Evolutionary conservation across 2,329 filamentous ascomycete genomes (phyloP), one percentile per base, ranked within the genome.

Genomic region (Fusarium marasasianum): DNA sequence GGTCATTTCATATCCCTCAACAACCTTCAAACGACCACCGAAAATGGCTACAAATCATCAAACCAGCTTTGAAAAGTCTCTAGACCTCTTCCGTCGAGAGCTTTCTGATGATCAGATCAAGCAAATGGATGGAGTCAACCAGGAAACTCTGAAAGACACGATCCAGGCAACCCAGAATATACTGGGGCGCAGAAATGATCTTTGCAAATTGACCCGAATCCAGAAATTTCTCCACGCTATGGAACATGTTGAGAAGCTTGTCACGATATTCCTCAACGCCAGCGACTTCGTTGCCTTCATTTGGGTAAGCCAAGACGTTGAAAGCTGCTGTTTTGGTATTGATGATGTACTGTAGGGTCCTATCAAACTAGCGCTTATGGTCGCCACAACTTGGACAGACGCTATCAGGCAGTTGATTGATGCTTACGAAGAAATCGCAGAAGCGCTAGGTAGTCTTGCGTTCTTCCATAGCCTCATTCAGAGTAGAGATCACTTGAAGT

Each of bases 281-380:
- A 44, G 33, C 3, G 68, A 71, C 0, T 31, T 54, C 0, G 62
- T 72, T 1, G 69, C 69, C 3, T 67, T 72, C 0, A 1, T 72
- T 8, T 72, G 69, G 69, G 69, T 71, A 26, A 11, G 55, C 0
- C 5, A 18, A 20, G 4, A 0, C 11, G 1, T 4, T 3, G 1
- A 14, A 1, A 2, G 1, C 8, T 5, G 1, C 17, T 0, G 1
- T 5, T 4, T 10, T 6, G 4, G 12, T 31, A n/a, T 0, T 58
- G 8, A 55, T 0, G 14, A 58, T 4, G 2, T 1, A 1, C 6
- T 15, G 0, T 2, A 70, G 69, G 69, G 69, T 0, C 69, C 67
- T 0, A 41, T 72, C 3, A 72, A 72, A 11, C n/a, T 71, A 6
- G 66, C 51, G 2, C 69, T 71, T 2, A 66, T 71, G 50, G 11